A percentile compares a stretch with the other conserved stretches of the same genome.
Evolutionary conservation across 257 asterid species (phyloP).

Genomic region (Agastache rugosa): DNA sequence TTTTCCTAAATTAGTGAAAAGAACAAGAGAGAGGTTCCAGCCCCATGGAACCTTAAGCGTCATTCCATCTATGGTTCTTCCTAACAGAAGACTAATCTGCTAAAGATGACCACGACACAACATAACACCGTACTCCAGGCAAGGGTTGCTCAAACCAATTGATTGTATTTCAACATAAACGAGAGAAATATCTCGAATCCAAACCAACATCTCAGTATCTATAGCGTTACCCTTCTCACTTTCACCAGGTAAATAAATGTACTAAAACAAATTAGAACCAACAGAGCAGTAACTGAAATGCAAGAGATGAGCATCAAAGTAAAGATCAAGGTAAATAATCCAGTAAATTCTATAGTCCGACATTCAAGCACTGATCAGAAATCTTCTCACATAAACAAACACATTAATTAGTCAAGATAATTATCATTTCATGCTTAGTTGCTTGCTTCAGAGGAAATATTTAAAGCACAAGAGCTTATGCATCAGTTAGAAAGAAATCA

Average conservation of each 20-base stretch:
- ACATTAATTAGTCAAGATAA: neutral
- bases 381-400: slow-evolving; percentile 8
- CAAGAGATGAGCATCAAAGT: slow-evolving; percentile 22
- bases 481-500: slow-evolving; percentile 14
- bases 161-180: neutral
- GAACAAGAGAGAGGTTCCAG: neutral
- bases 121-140: neutral
- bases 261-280: slow-evolving; percentile 10
- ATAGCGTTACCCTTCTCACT: neutral
- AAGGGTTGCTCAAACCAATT: neutral
- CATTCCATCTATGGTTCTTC: neutral
- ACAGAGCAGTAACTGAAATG: slow-evolving; percentile 9
- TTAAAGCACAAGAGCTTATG: slow-evolving; percentile 19
- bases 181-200: neutral
- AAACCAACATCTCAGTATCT: slow-evolving; percentile 14
- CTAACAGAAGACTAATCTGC: neutral
- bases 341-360: neutral
- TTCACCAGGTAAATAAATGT: neutral
- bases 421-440: slow-evolving; percentile 6
- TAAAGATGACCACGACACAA: neutral
- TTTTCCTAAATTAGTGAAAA: neutral
- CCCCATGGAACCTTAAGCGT: neutral
- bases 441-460: slow-evolving; percentile 29
- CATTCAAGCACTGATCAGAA: neutral
- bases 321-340: neutral